Conservation (phyloP, 2,329 filamentous ascomycete genomes). For the Sarocladiaceae sp. region DNA sequence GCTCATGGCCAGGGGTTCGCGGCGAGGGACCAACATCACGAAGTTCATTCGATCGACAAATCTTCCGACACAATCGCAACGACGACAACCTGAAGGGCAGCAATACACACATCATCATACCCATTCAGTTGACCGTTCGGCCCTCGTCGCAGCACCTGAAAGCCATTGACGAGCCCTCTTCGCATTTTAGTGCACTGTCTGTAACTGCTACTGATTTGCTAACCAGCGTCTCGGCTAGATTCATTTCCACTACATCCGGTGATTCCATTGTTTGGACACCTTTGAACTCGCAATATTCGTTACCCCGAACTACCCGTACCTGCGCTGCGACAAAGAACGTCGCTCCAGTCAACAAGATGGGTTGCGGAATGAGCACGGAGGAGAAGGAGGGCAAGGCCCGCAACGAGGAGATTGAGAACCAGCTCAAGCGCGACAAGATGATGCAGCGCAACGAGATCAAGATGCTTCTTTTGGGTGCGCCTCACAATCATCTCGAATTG, state of each 20-base stretch:
- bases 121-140: not conserved
- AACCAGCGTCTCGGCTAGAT: not conserved
- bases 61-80: not conserved
- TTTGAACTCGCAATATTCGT: not conserved
- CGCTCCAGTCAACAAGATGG: conserved; percentile 67
- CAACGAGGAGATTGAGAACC: conserved; percentile 99
- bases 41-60: not conserved
- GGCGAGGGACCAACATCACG: not conserved
- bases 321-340: not conserved
- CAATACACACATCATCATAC: too few species aligned
- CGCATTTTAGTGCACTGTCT: not conserved
- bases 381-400: conserved; percentile 99
- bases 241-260: not conserved
- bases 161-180: not conserved
- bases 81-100: too few species aligned
- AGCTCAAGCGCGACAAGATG: conserved; percentile 97
- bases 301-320: conserved; percentile 1
- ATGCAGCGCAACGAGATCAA: conserved; percentile 99
- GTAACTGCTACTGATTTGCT: not conserved
- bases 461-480: conserved; percentile 92
- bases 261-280: not conserved
- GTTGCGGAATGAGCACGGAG: conserved; percentile 99
- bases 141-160: not conserved
- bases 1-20: conserved; percentile 5
- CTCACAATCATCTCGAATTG: too few species aligned